phyloP scores from a whole-genome alignment of 2,329 filamentous ascomycete species.

The Calonectria multiphialidica region DNA sequence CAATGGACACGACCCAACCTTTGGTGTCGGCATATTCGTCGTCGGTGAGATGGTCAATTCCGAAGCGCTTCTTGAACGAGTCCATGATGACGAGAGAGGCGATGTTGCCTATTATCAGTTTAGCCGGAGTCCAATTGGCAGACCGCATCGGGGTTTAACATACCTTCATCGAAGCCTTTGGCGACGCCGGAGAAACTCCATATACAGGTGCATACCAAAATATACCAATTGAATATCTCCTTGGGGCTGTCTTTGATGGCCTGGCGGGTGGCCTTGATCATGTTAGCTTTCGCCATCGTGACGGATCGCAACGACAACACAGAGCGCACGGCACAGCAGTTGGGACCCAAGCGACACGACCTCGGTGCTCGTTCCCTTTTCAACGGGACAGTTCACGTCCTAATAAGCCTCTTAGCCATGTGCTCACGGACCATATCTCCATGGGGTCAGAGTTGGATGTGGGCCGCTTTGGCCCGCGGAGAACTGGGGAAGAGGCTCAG shows the following conservation, averaged over 20 bases:
- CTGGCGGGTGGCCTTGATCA: conserved; percentile 42
- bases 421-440: neutral
- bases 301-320: neutral
- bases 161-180: conserved; percentile 48
- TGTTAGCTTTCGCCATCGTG: conserved; percentile 33
- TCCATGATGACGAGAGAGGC: conserved; percentile 46
- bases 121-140: fast-evolving
- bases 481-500: neutral
- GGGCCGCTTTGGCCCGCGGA: neutral
- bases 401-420: neutral
- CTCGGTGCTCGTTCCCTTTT: neutral
- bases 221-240: conserved; percentile 47
- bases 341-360: neutral
- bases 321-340: neutral
- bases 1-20: conserved; percentile 48
- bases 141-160: neutral
- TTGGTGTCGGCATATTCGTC: conserved; percentile 44
- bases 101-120: conserved; percentile 41
- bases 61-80: conserved; percentile 41
- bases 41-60: conserved; percentile 38
- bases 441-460: neutral
- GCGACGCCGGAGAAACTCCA: conserved; percentile 47
- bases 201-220: conserved; percentile 40
- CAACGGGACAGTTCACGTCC: neutral
- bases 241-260: conserved; percentile 41